Evolutionary conservation across 352 stramenopile genomes (phyloP).

Genomic region (Phytophthora capsici): DNA sequence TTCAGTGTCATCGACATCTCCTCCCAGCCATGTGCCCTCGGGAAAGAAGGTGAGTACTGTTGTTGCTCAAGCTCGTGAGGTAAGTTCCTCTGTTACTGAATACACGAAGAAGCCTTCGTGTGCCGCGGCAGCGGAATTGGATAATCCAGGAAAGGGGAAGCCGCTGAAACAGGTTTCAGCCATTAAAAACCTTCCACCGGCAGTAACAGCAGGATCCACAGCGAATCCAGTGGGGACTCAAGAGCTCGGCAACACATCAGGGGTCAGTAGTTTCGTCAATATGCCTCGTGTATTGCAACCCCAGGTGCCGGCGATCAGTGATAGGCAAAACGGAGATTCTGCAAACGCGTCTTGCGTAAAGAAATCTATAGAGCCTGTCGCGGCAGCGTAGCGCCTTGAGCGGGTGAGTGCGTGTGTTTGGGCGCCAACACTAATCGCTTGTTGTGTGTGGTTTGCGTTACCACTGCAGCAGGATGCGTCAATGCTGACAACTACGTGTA

Average conservation of each 20-base stretch:
- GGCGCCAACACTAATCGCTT: slow-evolving; percentile 39
- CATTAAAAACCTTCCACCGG: not conserved
- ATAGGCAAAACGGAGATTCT: slow-evolving; percentile 31
- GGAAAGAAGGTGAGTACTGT: slow-evolving; percentile 12
- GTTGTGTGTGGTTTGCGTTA: slow-evolving; percentile 36
- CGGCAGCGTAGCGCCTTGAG: slow-evolving; percentile 29
- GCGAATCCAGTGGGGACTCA: slow-evolving; percentile 10
- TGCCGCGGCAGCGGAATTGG: not conserved
- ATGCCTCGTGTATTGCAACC: slow-evolving; percentile 27
- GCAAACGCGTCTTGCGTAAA: slow-evolving; percentile 39
- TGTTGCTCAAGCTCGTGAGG: slow-evolving; percentile 2
- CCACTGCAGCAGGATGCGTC: slow-evolving; percentile 25
- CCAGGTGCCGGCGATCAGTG: slow-evolving; percentile 33
- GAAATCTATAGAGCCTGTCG: slow-evolving; percentile 44
- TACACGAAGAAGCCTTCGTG: not conserved
- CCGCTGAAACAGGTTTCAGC: not conserved
- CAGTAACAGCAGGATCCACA: slow-evolving; percentile 2
- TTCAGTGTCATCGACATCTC: slow-evolving; percentile 22
- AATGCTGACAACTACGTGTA: not conserved
- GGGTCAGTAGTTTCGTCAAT: slow-evolving; percentile 44
- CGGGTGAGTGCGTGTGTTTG: slow-evolving; percentile 32
- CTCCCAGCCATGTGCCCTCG: slow-evolving; percentile 4
- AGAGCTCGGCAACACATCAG: slow-evolving; percentile 22
- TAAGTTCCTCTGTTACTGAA: slow-evolving; percentile 9
- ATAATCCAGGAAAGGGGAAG: slow-evolving; percentile 9